Conservation (phyloP, 352 stramenopile species). For the Phytophthora melonis region DNA sequence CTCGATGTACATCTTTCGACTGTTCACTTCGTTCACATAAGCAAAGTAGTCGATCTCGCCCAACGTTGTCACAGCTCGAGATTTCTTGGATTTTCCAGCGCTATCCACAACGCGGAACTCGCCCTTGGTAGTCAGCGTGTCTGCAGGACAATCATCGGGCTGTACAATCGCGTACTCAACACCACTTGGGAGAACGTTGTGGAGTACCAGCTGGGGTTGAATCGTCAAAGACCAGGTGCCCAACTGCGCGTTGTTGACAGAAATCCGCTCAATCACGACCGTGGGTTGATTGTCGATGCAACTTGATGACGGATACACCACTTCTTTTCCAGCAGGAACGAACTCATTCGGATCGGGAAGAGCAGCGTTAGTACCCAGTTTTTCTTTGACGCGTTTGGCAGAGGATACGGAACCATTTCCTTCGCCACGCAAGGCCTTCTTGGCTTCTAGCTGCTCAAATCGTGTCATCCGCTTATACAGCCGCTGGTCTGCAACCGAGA, state of each 20-base stretch:
- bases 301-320: slow-evolving; percentile 72
- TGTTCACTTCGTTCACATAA: slow-evolving; percentile 84
- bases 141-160: slow-evolving; percentile 66
- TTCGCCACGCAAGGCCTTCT: slow-evolving; percentile 66
- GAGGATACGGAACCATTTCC: slow-evolving; percentile 52
- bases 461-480: slow-evolving; percentile 80
- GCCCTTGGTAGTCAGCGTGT: slow-evolving; percentile 65
- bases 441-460: slow-evolving; percentile 76
- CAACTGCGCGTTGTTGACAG: slow-evolving; percentile 61
- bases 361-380: slow-evolving; percentile 68
- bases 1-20: slow-evolving; percentile 73
- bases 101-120: slow-evolving; percentile 56
- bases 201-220: slow-evolving; percentile 80
- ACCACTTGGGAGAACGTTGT: slow-evolving; percentile 86
- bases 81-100: slow-evolving; percentile 54
- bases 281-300: slow-evolving; percentile 89
- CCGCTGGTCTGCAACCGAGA: slow-evolving; percentile 78
- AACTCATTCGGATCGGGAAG: slow-evolving; percentile 62
- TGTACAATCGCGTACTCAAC: slow-evolving; percentile 90
- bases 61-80: slow-evolving; percentile 53
- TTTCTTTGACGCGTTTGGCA: slow-evolving; percentile 68
- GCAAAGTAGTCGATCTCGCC: slow-evolving; percentile 75
- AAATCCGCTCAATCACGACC: slow-evolving; percentile 78
- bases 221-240: slow-evolving; percentile 84
- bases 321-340: slow-evolving; percentile 61